Conservation (phyloP, 2,329 filamentous ascomycete species). For the Xylariaceae sp. region DNA sequence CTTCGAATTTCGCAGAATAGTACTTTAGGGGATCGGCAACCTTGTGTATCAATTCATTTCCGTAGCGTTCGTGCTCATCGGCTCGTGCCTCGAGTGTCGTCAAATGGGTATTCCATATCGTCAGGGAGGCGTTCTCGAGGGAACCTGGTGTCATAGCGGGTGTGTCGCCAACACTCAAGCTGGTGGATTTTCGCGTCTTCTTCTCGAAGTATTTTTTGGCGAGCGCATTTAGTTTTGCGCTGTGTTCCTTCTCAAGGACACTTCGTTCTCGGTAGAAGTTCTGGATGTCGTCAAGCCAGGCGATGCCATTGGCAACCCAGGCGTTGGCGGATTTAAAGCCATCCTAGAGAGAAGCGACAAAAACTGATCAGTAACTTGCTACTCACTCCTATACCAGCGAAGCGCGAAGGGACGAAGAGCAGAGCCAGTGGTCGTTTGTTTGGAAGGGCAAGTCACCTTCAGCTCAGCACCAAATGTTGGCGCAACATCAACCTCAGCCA, state of each 20-base stretch:
- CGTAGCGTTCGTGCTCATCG: conserved; percentile 86
- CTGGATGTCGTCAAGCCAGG: conserved; percentile 96
- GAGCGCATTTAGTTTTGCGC: conserved; percentile 81
- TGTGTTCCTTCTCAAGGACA: conserved; percentile 95
- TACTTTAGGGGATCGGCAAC: conserved; percentile 87
- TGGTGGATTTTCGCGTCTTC: conserved; percentile 88
- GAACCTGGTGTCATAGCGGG: conserved; percentile 94
- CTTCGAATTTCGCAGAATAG: conserved; percentile 79
- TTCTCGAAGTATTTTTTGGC: conserved; percentile 98
- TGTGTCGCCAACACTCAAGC: conserved; percentile 90
- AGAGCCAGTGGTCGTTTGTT: conserved; percentile 3
- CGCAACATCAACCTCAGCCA: conserved; percentile 83
- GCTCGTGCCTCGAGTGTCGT: conserved; percentile 88
- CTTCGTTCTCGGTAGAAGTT: conserved; percentile 96
- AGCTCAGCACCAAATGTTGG: conserved; percentile 92
- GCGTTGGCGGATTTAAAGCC: conserved; percentile 93
- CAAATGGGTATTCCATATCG: conserved; percentile 94
- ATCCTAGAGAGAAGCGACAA: conserved; percentile 66
- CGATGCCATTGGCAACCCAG: conserved; percentile 89
- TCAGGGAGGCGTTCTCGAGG: conserved; percentile 93
- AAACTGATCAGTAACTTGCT: conserved; percentile 8
- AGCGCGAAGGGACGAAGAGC: conserved; percentile 1
- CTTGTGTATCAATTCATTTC: conserved; percentile 76
- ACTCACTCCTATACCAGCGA: neutral
- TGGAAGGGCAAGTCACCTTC: conserved; percentile 68